Evolutionary conservation across 2,329 filamentous ascomycete genomes (phyloP).

Genomic region (Paraphoma sp.): DNA sequence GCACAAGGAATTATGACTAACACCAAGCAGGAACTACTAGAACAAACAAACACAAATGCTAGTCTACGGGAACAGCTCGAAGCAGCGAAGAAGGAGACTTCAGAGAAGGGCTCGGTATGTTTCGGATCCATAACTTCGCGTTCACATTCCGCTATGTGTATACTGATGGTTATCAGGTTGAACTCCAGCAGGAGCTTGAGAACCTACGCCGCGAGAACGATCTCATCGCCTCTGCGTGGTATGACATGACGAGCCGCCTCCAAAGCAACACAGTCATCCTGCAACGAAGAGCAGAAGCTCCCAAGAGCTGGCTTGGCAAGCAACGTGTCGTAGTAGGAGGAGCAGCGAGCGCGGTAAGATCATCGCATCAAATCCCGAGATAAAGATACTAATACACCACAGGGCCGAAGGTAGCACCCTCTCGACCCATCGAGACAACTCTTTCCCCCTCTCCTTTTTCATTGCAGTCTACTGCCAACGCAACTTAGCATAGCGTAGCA

Average conservation of each 20-base stretch:
- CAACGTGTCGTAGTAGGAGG: constrained; percentile 65
- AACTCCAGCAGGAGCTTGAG: constrained; percentile 59
- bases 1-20: constrained; percentile 14
- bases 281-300: constrained; percentile 75
- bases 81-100: constrained; percentile 40
- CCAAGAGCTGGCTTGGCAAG: constrained; percentile 84
- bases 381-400: not conserved
- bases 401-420: constrained; percentile 29
- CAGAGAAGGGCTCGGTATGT: constrained; percentile 47
- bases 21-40: constrained; percentile 38
- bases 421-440: constrained; percentile 16
- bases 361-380: not conserved
- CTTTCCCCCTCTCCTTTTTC: constrained; percentile 6
- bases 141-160: constrained; percentile 4
- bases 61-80: constrained; percentile 40
- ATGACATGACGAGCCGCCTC: constrained; percentile 77
- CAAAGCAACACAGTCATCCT: constrained; percentile 85
- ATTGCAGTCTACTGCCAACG: not conserved
- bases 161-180: constrained; percentile 20
- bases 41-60: constrained; percentile 30
- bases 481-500: not conserved
- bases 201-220: constrained; percentile 79
- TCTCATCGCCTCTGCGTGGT: constrained; percentile 84
- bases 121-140: not conserved
- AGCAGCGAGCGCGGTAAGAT: constrained; percentile 26